phyloP scores from a whole-genome alignment of 164 flowering plant species.

The Stephania cephalantha region DNA sequence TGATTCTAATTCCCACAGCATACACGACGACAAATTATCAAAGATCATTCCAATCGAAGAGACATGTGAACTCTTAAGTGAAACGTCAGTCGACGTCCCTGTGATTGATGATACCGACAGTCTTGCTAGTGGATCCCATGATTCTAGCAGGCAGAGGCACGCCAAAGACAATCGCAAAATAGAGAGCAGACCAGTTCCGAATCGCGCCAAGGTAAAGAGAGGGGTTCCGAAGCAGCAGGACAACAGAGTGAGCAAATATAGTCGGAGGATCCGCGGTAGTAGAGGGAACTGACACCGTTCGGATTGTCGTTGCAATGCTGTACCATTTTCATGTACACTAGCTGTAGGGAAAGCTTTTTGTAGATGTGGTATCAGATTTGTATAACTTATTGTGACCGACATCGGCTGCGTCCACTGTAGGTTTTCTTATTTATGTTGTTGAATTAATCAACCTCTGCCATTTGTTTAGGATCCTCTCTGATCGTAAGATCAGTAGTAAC shows the following conservation, averaged over 20 bases:
- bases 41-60: slow-evolving; percentile 13
- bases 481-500: background rate
- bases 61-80: slow-evolving; percentile 31
- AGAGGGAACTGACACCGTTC: slow-evolving; percentile 18
- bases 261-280: slow-evolving; percentile 23
- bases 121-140: slow-evolving; percentile 25
- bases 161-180: slow-evolving; percentile 10
- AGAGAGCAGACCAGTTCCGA: slow-evolving; percentile 10
- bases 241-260: slow-evolving; percentile 21
- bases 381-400: background rate
- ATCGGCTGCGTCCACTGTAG: background rate
- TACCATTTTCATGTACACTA: slow-evolving; percentile 17
- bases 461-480: background rate
- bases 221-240: slow-evolving; percentile 18
- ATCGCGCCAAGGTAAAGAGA: background rate
- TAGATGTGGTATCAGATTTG: background rate
- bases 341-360: background rate
- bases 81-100: slow-evolving; percentile 39
- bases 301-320: background rate
- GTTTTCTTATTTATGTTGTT: background rate
- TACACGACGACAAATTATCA: slow-evolving; percentile 7
- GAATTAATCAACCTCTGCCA: background rate
- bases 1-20: slow-evolving; percentile 8
- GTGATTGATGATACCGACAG: slow-evolving; percentile 19
- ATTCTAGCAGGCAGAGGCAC: slow-evolving; percentile 22